Base-by-base conservation (phyloP, 164 flowering plant genomes). In the Berberis vulgaris region DNA sequence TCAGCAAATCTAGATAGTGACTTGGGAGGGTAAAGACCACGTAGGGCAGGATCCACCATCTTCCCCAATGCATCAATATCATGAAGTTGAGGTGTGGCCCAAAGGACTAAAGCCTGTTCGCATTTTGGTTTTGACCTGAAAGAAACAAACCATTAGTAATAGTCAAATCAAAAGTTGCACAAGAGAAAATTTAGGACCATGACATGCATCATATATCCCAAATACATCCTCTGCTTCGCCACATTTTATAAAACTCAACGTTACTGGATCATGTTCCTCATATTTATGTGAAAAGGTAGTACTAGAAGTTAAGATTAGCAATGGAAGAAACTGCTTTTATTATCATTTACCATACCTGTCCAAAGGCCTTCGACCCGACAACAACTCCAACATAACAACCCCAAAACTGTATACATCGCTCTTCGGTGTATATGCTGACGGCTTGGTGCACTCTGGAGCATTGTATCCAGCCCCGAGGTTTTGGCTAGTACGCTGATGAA, bases 341-440 rank as follows among this genome's bases (percentile, higher is more conserved):
- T 26, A 26, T 26, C 26, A 26, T 67, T 43, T 7, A 10, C 13
- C 12, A 10, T n/a, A 89, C 96, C 82, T 82, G 79, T 89, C 93
- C 59, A 70, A 76, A 45, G 98, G 90, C 84, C 67, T 81, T 64
- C 91, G 83, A 39, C 97, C 97, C 1, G 96, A 84, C 72, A 92
- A 72, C n/a, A 89, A 65, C 75, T 92, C 96, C 74, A 92, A 65
- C 96, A 92, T 86, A 49, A 88, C 96, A 59, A 89, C 90, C 57
- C 96, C 98, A 73, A 88, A 88, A 72, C 94, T 86, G 78, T 86
- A 88, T 0, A 88, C 84, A 65, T 92, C 97, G 64, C 97, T 88
- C 80, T 89, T 92, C 49, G 72, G 2, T 56, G 88, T 81, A 68
- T 82, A 88, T 40, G 82, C 81, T 1, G 83, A 78, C 38, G 85